Base-by-base conservation (phyloP, 257 asterid species). In the Jasminum sambac region DNA sequence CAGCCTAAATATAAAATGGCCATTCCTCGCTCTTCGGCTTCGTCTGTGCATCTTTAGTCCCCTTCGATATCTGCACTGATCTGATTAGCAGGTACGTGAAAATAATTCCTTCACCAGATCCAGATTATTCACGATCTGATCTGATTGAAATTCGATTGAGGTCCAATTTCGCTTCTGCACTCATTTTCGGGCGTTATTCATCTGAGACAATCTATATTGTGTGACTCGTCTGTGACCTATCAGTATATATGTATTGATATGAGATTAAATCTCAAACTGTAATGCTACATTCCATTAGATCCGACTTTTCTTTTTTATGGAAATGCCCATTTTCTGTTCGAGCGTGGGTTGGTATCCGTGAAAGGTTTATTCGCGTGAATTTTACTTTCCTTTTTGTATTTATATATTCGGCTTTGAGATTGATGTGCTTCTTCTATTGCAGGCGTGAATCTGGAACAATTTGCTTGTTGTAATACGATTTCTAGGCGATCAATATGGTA, bases 401-500 rank as follows among this genome's bases (percentile, higher is more conserved):
- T 60, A 16, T 60, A 16, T 17, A 16, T 48, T 48, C 11, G 9
- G 73, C 50, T 74, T 30, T 11, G 72, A 64, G 52, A 60, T 64
- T 72, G 63, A 71, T 21, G 76, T 55, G 65, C 73, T 37, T 64
- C 58, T 72, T 66, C 76, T 66, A 43, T 73, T 73, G 39, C 81
- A 73, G 84, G 77, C 50, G 50, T 61, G 66, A 24, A 57, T 43
- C 11, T 25, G 68, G 46, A 9, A 23, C 44, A 7, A 12, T n/a
- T 12, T 58, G 43, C 76, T 42, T 72, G 62, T 64, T 50, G 75
- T 63, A 63, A 57, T 74, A 44, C 34, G 78, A 63, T 72, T 66
- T 67, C 64, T 50, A 37, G 85, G 67, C 72, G 78, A 83, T 39
- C 84, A 82, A 65, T 69, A 86, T 86, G 91, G 91, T 86, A 71